These are phyloP conservation scores for Penicillium sumatraense DNA, from an alignment of 2,329 filamentous ascomycete species.

Conservation along the genomic window DNA sequence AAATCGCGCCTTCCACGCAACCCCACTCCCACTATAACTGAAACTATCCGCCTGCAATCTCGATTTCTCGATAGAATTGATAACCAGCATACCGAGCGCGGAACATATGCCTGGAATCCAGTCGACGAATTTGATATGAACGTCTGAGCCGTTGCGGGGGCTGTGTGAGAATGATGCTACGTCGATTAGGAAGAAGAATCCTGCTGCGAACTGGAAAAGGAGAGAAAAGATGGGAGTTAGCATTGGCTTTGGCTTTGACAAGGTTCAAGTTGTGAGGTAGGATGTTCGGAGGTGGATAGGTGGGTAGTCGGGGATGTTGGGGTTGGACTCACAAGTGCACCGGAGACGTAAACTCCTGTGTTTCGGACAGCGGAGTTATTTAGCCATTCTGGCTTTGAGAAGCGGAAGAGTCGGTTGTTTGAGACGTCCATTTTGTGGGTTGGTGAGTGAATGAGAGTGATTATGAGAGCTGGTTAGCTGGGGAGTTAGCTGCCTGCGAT, in stretches of 20 bases:
- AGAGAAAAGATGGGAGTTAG: too few species aligned
- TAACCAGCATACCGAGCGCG: constrained; percentile 71
- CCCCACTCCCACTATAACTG: constrained; percentile 66
- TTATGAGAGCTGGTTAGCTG: constrained; percentile 15
- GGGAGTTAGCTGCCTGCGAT: constrained; percentile 16
- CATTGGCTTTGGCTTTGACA: not conserved
- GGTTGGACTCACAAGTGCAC: constrained; percentile 61
- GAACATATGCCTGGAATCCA: constrained; percentile 75
- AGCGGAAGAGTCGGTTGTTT: constrained; percentile 66
- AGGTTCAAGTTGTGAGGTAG: too few species aligned
- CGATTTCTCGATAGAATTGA: constrained; percentile 73
- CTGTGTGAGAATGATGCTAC: constrained; percentile 68
- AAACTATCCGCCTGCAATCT: constrained; percentile 67
- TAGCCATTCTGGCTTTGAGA: constrained; percentile 68
- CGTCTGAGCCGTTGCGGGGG: constrained; percentile 61
- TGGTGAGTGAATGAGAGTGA: constrained; percentile 1
- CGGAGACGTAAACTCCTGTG: constrained; percentile 68
- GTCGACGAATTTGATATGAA: constrained; percentile 72
- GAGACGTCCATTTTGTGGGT: constrained; percentile 45
- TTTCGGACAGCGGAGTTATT: constrained; percentile 68
- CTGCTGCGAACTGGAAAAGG: constrained; percentile 65
- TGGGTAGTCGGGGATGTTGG: too few species aligned
- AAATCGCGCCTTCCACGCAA: constrained; percentile 72
- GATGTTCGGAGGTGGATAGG: too few species aligned
- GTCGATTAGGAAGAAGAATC: constrained; percentile 72